Conservation (phyloP, 2,329 filamentous ascomycete genomes). For the Meredithiella fracta region DNA sequence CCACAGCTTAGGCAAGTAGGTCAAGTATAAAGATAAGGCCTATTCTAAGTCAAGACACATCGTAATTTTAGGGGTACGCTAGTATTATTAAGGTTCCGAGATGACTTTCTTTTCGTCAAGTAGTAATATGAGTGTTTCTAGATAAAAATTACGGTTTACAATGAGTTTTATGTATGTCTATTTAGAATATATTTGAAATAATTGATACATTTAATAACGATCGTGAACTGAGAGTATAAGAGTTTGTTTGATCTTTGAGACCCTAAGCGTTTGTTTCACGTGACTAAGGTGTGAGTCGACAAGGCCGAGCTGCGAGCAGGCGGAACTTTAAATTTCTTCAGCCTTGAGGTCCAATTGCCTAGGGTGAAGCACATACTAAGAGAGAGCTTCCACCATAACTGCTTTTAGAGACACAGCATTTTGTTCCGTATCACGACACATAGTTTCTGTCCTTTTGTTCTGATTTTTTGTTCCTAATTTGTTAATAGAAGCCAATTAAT, state of each 20-base stretch:
- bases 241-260: not conserved
- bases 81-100: not conserved
- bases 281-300: slow-evolving; percentile 12
- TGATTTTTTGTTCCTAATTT: not conserved
- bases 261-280: not conserved
- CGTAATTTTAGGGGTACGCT: not conserved
- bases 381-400: not conserved
- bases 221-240: no score
- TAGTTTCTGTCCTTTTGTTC: not conserved
- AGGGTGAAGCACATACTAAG: not conserved
- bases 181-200: no score
- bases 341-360: slow-evolving; percentile 9
- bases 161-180: no score
- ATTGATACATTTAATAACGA: no score
- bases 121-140: not conserved
- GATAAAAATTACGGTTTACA: no score
- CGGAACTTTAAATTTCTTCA: slow-evolving; percentile 14
- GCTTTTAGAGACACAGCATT: not conserved
- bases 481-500: not conserved
- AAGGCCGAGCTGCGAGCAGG: slow-evolving; percentile 11
- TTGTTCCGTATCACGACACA: not conserved
- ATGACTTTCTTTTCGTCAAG: not conserved
- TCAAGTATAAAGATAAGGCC: no score
- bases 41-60: no score
- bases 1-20: not conserved